Conservation (phyloP, 192 early-diverging fungal genomes). For the Backusella australiensis region DNA sequence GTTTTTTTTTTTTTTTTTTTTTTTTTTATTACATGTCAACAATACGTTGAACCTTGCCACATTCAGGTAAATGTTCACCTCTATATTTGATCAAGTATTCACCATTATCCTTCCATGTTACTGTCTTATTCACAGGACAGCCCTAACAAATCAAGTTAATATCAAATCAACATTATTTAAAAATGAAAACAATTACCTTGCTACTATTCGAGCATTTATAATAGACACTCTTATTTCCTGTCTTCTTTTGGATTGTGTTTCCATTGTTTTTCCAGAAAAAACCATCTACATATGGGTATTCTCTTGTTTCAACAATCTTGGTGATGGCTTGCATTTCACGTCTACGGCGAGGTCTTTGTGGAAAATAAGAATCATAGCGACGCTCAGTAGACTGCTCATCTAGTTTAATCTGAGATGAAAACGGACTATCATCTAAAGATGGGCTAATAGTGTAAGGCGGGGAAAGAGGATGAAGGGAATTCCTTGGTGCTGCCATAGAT, state of each 20-base stretch:
- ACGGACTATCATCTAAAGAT: neutral
- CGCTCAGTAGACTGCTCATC: neutral
- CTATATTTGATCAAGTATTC: constrained; percentile 56
- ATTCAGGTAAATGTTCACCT: constrained; percentile 53
- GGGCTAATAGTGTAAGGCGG: constrained; percentile 12
- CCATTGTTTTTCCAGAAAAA: constrained; percentile 61
- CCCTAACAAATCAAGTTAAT: constrained; percentile 20
- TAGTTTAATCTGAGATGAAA: constrained; percentile 6
- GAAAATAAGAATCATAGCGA: neutral
- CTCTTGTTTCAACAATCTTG: constrained; percentile 52
- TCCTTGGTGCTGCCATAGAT: neutral
- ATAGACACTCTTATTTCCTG: constrained; percentile 59
- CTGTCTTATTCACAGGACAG: constrained; percentile 56
- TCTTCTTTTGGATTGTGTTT: constrained; percentile 56
- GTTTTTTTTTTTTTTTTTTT: neutral
- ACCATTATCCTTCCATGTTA: constrained; percentile 53
- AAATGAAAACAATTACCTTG: constrained; percentile 33
- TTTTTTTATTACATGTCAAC: constrained; percentile 29
- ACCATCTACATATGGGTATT: constrained; percentile 29
- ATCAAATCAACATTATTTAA: neutral
- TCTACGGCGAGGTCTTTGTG: constrained; percentile 44
- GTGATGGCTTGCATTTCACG: constrained; percentile 61
- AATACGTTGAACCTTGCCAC: constrained; percentile 48
- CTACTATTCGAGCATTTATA: constrained; percentile 61
- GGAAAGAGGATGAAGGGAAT: constrained; percentile 16